Conservation (phyloP, 1,139 yeast species). For the Candida dubliniensis region DNA sequence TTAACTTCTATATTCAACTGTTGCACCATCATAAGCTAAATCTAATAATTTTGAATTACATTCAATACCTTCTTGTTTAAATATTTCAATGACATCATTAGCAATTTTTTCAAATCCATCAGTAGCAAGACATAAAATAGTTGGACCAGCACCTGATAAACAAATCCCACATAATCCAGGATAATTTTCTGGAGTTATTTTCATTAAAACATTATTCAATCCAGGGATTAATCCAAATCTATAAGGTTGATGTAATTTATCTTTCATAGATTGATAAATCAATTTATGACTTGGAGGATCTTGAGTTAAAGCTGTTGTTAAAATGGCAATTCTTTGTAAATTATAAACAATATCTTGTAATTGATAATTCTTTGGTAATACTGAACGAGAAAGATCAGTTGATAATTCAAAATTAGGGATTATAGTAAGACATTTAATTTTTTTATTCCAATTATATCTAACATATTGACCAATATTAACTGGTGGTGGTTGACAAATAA, state of each 20-base stretch:
- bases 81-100: conserved; percentile 64
- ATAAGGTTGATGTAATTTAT: conserved; percentile 93
- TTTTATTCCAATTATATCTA: conserved; percentile 78
- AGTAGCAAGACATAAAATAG: conserved; percentile 91
- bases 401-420: conserved; percentile 94
- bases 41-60: conserved; percentile 84
- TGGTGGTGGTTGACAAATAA: conserved; percentile 59
- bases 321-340: conserved; percentile 52
- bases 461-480: conserved; percentile 83
- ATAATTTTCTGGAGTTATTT: conserved; percentile 78
- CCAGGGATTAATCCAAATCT: conserved; percentile 91
- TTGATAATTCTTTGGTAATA: conserved; percentile 78
- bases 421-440: conserved; percentile 83
- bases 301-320: conserved; percentile 75
- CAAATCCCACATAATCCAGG: conserved; percentile 92
- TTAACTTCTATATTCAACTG: conserved; percentile 20
- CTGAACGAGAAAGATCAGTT: conserved; percentile 88
- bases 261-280: conserved; percentile 95
- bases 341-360: conserved; percentile 86
- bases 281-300: conserved; percentile 78
- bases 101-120: conserved; percentile 86
- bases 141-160: conserved; percentile 97
- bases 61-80: conserved; percentile 61
- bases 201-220: conserved; percentile 71
- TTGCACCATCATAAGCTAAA: conserved; percentile 87